Evolutionary conservation across 495 filamentous ascomycete species (phyloP).

Genomic region (Pyrenopolyporus hunteri): DNA sequence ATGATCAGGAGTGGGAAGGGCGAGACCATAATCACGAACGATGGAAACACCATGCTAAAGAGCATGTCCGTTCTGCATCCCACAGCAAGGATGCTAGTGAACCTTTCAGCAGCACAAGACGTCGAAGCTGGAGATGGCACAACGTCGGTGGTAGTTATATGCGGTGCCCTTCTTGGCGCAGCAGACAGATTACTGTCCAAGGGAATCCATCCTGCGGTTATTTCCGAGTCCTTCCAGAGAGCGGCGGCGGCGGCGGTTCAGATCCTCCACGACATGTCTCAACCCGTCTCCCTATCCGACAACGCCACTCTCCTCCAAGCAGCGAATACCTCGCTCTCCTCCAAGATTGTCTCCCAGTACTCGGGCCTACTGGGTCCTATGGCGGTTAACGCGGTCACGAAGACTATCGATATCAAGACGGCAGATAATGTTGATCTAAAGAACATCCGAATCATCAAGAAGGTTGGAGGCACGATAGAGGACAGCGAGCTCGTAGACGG

Average conservation of each 20-base stretch:
- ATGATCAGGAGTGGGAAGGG: slow-evolving; percentile 98
- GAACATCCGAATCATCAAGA: slow-evolving; percentile 97
- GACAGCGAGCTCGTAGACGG: slow-evolving; percentile 98
- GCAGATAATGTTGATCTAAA: slow-evolving; percentile 96
- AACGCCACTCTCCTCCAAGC: slow-evolving; percentile 90
- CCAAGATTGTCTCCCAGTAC: slow-evolving; percentile 97
- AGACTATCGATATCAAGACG: slow-evolving; percentile 92
- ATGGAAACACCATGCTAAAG: slow-evolving; percentile 97
- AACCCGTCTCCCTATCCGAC: slow-evolving; percentile 88
- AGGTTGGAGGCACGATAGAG: slow-evolving; percentile 96
- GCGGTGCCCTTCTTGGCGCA: slow-evolving; percentile 89
- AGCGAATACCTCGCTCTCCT: slow-evolving; percentile 95
- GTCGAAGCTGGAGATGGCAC: slow-evolving; percentile 98
- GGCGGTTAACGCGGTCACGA: slow-evolving; percentile 94
- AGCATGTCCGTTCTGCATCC: slow-evolving; percentile 99
- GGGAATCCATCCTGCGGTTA: slow-evolving; percentile 96
- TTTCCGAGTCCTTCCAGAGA: slow-evolving; percentile 96
- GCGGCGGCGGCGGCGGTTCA: slow-evolving; percentile 86
- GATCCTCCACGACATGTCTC: slow-evolving; percentile 93
- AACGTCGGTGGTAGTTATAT: slow-evolving; percentile 97
- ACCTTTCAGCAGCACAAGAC: slow-evolving; percentile 95
- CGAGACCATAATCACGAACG: slow-evolving; percentile 98
- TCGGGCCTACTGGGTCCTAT: slow-evolving; percentile 91
- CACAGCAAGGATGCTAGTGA: slow-evolving; percentile 97
- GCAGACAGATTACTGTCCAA: slow-evolving; percentile 88